Evolutionary conservation across 768 basidiomycete species (phyloP).

Genomic region (Butyriboletus loyo): DNA sequence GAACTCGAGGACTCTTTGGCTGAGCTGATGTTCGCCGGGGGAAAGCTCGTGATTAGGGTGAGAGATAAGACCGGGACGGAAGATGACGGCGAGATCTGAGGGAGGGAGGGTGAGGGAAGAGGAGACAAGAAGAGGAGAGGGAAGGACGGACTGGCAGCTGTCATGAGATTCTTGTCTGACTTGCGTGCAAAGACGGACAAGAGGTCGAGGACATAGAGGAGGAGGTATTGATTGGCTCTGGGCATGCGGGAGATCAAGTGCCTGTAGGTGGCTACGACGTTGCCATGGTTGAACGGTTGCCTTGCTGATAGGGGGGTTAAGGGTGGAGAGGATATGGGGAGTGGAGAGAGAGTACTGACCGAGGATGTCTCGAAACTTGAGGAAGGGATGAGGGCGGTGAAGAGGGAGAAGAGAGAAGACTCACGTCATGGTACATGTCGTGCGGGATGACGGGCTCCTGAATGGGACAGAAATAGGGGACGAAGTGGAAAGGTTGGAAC

Average conservation of each 20-base stretch:
- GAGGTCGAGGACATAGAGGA: constrained; percentile 94
- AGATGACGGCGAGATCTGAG: constrained; percentile 92
- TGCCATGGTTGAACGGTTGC: constrained; percentile 63
- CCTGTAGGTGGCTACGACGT: constrained; percentile 78
- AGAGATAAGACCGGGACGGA: constrained; percentile 91
- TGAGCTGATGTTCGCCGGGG: constrained; percentile 81
- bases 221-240: constrained; percentile 88
- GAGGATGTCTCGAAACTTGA: constrained; percentile 75
- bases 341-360: constrained; percentile 40
- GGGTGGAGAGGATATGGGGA: constrained; percentile 1
- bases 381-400: constrained; percentile 7
- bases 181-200: constrained; percentile 93
- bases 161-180: constrained; percentile 93
- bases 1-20: constrained; percentile 90
- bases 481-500: background rate
- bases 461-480: constrained; percentile 8
- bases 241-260: constrained; percentile 82
- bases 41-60: constrained; percentile 85
- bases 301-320: constrained; percentile 46
- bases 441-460: constrained; percentile 95
- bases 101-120: background rate
- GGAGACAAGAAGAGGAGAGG: background rate
- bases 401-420: constrained; percentile 30
- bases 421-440: constrained; percentile 81
- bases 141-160: constrained; percentile 72